Conservation (phyloP, 2,329 filamentous ascomycete species). For the Sclerotinia spermophila region DNA sequence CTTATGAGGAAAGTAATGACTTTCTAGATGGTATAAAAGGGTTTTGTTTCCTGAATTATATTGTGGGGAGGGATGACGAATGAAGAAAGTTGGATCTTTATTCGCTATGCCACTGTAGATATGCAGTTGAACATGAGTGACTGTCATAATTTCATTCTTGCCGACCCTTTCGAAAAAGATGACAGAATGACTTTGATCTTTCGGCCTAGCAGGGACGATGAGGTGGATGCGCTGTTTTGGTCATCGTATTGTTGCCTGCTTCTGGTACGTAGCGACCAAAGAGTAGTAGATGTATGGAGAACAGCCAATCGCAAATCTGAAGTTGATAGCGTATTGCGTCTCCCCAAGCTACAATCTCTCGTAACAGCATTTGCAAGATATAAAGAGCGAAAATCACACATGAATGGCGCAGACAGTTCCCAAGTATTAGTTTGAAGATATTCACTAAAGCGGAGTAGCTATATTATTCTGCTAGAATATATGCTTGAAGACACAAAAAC, state of each 20-base stretch:
- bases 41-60: neutral
- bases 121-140: accelerated
- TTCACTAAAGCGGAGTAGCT: neutral
- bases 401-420: too few species aligned
- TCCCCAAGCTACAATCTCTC: too few species aligned
- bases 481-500: neutral
- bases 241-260: too few species aligned
- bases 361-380: too few species aligned
- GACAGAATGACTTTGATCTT: neutral
- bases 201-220: neutral
- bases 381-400: too few species aligned
- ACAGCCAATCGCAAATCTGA: too few species aligned
- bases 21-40: neutral
- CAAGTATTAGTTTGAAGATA: neutral
- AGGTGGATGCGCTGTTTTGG: too few species aligned
- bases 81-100: neutral
- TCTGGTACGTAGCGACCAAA: too few species aligned
- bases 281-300: too few species aligned
- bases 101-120: neutral
- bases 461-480: neutral
- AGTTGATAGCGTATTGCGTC: too few species aligned
- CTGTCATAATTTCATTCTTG: neutral
- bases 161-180: neutral
- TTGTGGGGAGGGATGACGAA: neutral
- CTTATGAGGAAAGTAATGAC: neutral